These are phyloP conservation scores for Volvox carteri DNA, from an alignment of 163 green algal species.

Conservation along the genomic window DNA sequence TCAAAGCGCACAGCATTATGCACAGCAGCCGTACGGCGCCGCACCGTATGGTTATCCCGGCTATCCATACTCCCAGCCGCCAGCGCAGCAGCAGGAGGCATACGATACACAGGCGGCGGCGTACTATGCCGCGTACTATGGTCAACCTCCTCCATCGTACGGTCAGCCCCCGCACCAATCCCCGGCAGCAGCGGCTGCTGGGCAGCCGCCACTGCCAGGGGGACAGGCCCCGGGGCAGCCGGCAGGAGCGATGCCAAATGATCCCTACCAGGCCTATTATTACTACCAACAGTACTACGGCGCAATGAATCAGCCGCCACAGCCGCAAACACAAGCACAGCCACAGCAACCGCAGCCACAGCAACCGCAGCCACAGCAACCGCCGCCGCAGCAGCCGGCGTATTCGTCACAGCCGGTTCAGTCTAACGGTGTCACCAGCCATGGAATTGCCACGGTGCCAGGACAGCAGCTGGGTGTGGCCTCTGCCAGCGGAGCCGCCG, in stretches of 20 bases:
- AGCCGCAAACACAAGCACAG: not conserved
- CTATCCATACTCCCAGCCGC: not conserved
- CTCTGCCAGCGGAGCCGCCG: not conserved
- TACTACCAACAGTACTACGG: constrained; percentile 19
- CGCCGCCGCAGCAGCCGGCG: too few relatives aligned
- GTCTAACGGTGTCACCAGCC: too few relatives aligned
- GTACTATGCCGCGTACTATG: constrained; percentile 37
- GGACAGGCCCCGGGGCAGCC: not conserved
- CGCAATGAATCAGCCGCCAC: not conserved
- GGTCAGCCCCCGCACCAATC: not conserved
- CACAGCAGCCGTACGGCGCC: constrained; percentile 22
- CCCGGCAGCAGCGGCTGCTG: not conserved
- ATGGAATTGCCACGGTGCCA: too few relatives aligned
- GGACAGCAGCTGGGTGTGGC: not conserved
- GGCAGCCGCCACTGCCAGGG: not conserved
- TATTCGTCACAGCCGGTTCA: too few relatives aligned
- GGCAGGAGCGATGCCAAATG: not conserved
- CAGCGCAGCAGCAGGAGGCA: not conserved
- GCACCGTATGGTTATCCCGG: not conserved
- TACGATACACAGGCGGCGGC: not conserved
- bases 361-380: not conserved
- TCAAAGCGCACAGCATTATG: not conserved
- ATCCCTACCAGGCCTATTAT: not conserved
- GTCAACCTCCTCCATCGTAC: not conserved
- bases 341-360: not conserved